Evolutionary conservation across 495 filamentous ascomycete genomes (phyloP).

Genomic region (Penicillium canescens): DNA sequence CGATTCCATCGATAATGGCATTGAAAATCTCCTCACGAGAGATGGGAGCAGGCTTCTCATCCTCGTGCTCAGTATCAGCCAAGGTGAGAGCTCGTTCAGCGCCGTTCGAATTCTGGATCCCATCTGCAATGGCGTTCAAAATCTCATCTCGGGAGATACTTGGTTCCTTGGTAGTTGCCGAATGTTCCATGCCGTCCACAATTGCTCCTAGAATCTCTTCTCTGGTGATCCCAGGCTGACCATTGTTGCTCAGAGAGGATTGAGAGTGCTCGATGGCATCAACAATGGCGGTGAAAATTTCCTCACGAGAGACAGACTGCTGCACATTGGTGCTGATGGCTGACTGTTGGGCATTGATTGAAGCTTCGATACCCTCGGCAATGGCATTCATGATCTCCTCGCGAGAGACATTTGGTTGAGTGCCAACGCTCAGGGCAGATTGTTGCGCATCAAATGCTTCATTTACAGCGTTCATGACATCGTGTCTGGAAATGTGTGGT

Average conservation of each 20-base stretch:
- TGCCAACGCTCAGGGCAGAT: slow-evolving; percentile 26
- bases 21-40: slow-evolving; percentile 41
- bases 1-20: slow-evolving; percentile 46
- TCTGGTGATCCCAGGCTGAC: slow-evolving; percentile 26
- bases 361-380: slow-evolving; percentile 42
- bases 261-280: slow-evolving; percentile 44
- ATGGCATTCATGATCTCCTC: slow-evolving; percentile 53
- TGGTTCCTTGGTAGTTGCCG: slow-evolving; percentile 21
- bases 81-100: not conserved
- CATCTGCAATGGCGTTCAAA: slow-evolving; percentile 28
- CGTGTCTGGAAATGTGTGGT: slow-evolving; percentile 43
- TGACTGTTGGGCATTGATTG: slow-evolving; percentile 43
- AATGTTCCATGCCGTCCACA: slow-evolving; percentile 40
- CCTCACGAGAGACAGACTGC: slow-evolving; percentile 32
- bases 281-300: slow-evolving; percentile 52
- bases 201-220: slow-evolving; percentile 51
- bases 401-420: slow-evolving; percentile 37
- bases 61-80: not conserved
- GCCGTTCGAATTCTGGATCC: not conserved
- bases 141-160: slow-evolving; percentile 43
- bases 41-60: not conserved
- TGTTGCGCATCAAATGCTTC: slow-evolving; percentile 54
- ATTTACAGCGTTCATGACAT: slow-evolving; percentile 55
- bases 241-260: slow-evolving; percentile 3
- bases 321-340: slow-evolving; percentile 18